Evolutionary conservation across 2,329 filamentous ascomycete genomes (phyloP).

Genomic region (Colletotrichum echinochloae): DNA sequence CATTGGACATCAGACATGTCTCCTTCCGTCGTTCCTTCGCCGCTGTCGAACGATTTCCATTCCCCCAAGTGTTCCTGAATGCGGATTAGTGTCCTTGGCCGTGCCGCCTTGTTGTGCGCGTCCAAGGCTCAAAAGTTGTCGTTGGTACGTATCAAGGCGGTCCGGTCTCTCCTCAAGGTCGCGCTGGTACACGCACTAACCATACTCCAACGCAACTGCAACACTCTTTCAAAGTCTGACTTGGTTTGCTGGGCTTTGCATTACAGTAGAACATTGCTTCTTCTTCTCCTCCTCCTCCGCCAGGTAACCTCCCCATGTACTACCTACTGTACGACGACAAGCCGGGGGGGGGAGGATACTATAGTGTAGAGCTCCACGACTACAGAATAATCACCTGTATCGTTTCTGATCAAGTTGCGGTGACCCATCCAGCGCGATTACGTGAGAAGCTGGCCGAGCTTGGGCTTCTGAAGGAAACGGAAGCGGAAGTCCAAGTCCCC

Average conservation of each 20-base stretch:
- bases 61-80: background rate
- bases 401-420: background rate
- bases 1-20: background rate
- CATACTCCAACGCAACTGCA: no score
- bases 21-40: background rate
- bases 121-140: background rate
- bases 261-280: background rate
- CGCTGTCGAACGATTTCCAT: background rate
- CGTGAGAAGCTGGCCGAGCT: background rate
- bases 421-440: background rate
- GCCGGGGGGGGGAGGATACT: no score
- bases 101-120: no score
- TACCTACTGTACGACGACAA: no score
- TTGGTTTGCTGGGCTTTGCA: background rate
- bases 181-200: no score
- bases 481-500: background rate
- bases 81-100: background rate
- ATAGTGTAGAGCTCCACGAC: no score
- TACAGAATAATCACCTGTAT: background rate
- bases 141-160: no score
- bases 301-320: background rate
- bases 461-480: background rate
- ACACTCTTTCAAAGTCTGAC: background rate
- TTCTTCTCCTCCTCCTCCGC: background rate
- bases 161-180: no score